phyloP scores from a whole-genome alignment of 2,329 filamentous ascomycete genomes.

The Trichophyton rubrum region DNA sequence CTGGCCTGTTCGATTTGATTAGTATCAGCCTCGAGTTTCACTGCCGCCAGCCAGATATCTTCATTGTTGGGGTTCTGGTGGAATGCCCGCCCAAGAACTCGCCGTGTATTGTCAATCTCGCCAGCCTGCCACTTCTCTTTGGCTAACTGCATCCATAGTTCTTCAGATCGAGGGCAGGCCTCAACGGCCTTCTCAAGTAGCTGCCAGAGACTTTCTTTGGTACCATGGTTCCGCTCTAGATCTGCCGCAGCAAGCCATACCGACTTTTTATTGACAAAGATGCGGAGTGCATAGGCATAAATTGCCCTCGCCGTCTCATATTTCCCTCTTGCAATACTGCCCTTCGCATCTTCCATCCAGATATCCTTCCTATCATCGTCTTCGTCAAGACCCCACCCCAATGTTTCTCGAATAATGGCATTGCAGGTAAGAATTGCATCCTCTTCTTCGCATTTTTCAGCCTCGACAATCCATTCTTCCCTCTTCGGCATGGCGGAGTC shows the following conservation, averaged over 20 bases:
- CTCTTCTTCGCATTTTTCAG: constrained; percentile 88
- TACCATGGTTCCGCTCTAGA: constrained; percentile 79
- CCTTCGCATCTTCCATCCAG: constrained; percentile 87
- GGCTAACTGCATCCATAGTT: constrained; percentile 90
- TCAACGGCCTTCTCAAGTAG: constrained; percentile 88
- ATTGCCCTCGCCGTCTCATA: constrained; percentile 90
- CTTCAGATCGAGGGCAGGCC: constrained; percentile 79
- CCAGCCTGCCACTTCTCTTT: constrained; percentile 88
- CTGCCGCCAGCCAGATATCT: constrained; percentile 92
- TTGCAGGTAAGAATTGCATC: constrained; percentile 75
- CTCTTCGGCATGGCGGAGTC: constrained; percentile 94
- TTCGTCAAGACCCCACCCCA: constrained; percentile 87
- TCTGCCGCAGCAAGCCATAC: constrained; percentile 87
- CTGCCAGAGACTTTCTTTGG: constrained; percentile 67
- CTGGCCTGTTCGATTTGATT: constrained; percentile 70
- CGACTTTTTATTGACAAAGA: constrained; percentile 78
- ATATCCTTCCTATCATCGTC: constrained; percentile 93
- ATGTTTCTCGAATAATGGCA: constrained; percentile 80
- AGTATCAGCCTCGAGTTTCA: constrained; percentile 90
- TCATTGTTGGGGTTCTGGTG: constrained; percentile 93
- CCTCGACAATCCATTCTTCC: constrained; percentile 92
- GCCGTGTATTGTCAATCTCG: constrained; percentile 72
- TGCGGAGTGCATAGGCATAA: constrained; percentile 75
- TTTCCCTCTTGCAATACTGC: constrained; percentile 64
- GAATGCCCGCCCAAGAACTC: constrained; percentile 79